Base-by-base conservation (phyloP, 2,329 filamentous ascomycete species). In the Cladosporium sp. region DNA sequence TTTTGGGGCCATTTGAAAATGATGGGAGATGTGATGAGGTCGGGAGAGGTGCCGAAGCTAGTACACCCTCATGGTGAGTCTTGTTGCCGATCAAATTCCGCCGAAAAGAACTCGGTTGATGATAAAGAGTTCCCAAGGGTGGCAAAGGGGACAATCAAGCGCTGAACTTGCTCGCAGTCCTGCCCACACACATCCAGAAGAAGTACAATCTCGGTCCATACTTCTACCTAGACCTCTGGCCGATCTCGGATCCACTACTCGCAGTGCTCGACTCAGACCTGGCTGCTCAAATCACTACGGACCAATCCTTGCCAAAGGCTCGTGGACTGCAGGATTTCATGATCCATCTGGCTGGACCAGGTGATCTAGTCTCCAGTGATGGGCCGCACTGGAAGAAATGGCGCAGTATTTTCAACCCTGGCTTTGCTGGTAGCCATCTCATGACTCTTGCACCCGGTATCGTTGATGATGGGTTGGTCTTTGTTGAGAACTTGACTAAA, bases 341-440 rank as follows among this genome's bases (percentile, higher is more conserved):
- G n/a, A 24, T 47, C 7, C 43, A 36, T 13, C 49, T 61, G 2
- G 55, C 51, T 4, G 59, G 59, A 5, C 55, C 51, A n/a, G 57
- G 54, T 8, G 58, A 61, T 42, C 56, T 61, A 54, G 54, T 53
- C 9, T 47, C 50, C 7, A 63, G 61, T 29, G 66, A 71, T 15
- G 71, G 70, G 1, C 52, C 62, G 6, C 47, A 59, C 8, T 74
- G 73, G 72, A 74, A 73, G 59, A 68, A 66, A 49, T 73, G 70
- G 70, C 62, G 72, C 34, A 56, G 55, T 29, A 64, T 68, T 9
- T 75, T 75, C 64, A 73, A 72, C 44, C 70, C 70, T 2, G 70
- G 68, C 4, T 73, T 73, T 43, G 60, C 62, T 1, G 52, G 61
- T n/a, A 54, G 59, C 15, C 68, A 73, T 55, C 59, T 73, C 6